Evolutionary conservation across 176 grass and related monocot genomes (phyloP), one percentile per base, ranked within the genome.

Genomic region (Stipa capillata): DNA sequence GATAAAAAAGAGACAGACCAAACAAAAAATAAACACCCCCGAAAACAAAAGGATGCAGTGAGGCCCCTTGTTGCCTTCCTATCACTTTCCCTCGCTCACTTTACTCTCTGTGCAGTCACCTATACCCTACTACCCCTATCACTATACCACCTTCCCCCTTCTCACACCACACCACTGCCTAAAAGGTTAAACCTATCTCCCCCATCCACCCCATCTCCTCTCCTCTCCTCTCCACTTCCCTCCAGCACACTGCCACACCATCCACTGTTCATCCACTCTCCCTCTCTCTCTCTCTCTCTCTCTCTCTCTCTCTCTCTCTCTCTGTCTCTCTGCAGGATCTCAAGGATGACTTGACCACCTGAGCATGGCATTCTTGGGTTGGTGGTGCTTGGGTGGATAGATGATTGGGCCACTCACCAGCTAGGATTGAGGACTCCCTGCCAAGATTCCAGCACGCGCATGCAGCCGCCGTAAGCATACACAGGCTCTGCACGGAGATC

Each of bases 201-300:
- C 65, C 63, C 85, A 76, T 69, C 66, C 24, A 48, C 24, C 33
- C 44, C 59, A 69, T 27, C 85, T 55, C 54, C n/a, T n/a, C n/a
- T n/a, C 10, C 73, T 57, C n/a, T n/a, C 42, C 58, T 40, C 73
- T 18, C 79, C 35, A 15, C n/a, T 40, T 25, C 58, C 72, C 60
- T 73, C 67, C 54, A 73, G 69, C 82, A 18, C n/a, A n/a, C 73
- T 66, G 50, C 71, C 78, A 77, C 72, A 63, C 68, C 76, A 52
- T 80, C 76, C 24, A 80, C 87, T 85, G 76, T 89, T 88, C 86
- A 48, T 81, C 77, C n/a, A n/a, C n/a, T n/a, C n/a, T n/a, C n/a
- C n/a, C n/a, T n/a, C n/a, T n/a, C n/a, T n/a, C n/a, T n/a, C n/a
- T n/a, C n/a, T n/a, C 75, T 64, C 43, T 15, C 16, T 17, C 7